Percentiles rank a stretch among this genome's conserved stretches.
Evolutionary conservation across 2,329 filamentous ascomycete species (phyloP).

Genomic region (Ophiocordyceps camponoti-saundersi): DNA sequence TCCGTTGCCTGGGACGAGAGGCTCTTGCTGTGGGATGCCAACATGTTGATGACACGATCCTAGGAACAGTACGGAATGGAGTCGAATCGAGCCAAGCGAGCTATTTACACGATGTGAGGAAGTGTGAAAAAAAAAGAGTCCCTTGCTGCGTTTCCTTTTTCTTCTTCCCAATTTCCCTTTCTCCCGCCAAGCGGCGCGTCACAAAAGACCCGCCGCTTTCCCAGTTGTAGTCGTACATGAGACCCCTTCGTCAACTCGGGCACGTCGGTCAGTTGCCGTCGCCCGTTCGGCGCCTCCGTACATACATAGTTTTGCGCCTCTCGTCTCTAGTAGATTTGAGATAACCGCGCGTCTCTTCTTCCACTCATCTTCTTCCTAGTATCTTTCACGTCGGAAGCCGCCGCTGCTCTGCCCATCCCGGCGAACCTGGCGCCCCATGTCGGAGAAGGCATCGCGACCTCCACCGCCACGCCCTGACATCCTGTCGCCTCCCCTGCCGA

Average conservation of each 20-base stretch:
- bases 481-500: slow-evolving; percentile 4
- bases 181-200: not conserved
- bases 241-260: too few species aligned
- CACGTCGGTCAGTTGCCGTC: too few species aligned
- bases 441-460: slow-evolving; percentile 9
- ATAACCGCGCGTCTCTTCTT: not conserved
- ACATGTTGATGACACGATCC: slow-evolving; percentile 19
- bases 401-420: slow-evolving; percentile 7
- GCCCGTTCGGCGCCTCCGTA: too few species aligned
- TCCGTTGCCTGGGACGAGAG: slow-evolving; percentile 90
- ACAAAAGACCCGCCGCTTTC: too few species aligned
- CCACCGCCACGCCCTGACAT: slow-evolving; percentile 1
- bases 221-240: not conserved
- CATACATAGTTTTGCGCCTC: too few species aligned
- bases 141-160: too few species aligned
- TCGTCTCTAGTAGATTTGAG: not conserved
- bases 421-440: slow-evolving; percentile 10
- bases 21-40: slow-evolving; percentile 83
- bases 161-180: too few species aligned
- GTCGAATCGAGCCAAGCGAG: not conserved
- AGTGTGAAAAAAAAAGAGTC: too few species aligned
- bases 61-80: not conserved
- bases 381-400: not conserved
- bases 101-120: not conserved
- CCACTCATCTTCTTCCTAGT: not conserved